Conservation (phyloP, 441 rosid species). For the Gossypium aridum region DNA sequence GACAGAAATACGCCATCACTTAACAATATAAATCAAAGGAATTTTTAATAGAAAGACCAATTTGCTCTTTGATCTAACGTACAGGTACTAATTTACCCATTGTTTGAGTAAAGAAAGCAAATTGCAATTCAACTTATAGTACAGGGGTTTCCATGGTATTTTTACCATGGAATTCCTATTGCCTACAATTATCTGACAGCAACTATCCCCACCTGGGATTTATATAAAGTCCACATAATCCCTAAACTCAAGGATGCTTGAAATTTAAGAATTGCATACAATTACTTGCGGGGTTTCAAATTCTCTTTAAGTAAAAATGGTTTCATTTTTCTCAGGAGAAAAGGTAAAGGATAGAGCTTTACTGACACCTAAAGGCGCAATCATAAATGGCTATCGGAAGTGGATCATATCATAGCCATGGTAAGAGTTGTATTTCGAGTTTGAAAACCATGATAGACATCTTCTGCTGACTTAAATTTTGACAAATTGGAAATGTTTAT, state of each 20-base stretch:
- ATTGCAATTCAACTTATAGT: too few relatives aligned
- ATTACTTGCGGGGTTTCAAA: background rate
- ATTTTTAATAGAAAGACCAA: too few relatives aligned
- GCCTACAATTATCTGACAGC: background rate
- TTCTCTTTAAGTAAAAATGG: background rate
- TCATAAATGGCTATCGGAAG: background rate
- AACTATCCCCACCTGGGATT: background rate
- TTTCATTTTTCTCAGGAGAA: background rate
- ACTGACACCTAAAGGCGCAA: background rate
- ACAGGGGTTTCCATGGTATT: too few relatives aligned
- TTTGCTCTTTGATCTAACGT: too few relatives aligned
- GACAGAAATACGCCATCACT: too few relatives aligned
- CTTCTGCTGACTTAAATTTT: background rate
- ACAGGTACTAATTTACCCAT: too few relatives aligned
- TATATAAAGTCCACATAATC: background rate
- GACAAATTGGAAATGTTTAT: background rate
- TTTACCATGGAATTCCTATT: background rate
- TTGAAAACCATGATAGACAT: slow-evolving; percentile 9
- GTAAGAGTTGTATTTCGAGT: background rate
- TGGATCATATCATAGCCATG: background rate
- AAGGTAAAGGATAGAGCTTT: background rate
- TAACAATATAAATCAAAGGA: too few relatives aligned
- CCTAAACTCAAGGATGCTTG: background rate
- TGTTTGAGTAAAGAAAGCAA: too few relatives aligned
- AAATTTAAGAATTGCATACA: background rate